These are phyloP conservation scores for Yamadazyma oceani DNA, from an alignment of 1,139 yeast species.

Conservation along the genomic window DNA sequence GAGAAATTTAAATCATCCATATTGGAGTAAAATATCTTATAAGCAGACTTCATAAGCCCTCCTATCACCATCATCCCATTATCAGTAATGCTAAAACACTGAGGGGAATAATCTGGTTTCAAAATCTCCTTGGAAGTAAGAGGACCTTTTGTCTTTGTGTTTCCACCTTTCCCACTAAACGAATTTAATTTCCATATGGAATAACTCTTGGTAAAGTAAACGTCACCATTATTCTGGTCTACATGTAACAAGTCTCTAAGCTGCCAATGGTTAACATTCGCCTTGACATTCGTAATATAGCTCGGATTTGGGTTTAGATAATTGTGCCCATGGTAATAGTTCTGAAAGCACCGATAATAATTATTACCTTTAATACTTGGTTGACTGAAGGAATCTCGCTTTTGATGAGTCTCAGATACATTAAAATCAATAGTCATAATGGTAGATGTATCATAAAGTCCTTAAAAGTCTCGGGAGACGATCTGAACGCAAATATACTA, in stretches of 20 bases:
- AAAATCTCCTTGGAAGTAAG: slow-evolving; percentile 30
- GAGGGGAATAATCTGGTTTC: slow-evolving; percentile 56
- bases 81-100: slow-evolving; percentile 61
- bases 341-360: slow-evolving; percentile 37
- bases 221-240: slow-evolving; percentile 26
- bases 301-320: slow-evolving; percentile 39
- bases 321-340: slow-evolving; percentile 43
- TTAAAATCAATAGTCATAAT: slow-evolving; percentile 12
- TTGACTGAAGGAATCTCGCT: slow-evolving; percentile 4
- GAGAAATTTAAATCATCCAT: slow-evolving; percentile 23
- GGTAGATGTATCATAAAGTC: too few species aligned
- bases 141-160: too few species aligned
- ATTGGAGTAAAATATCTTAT: slow-evolving; percentile 27
- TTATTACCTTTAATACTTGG: slow-evolving; percentile 4
- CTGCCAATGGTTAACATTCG: slow-evolving; percentile 76
- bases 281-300: slow-evolving; percentile 32
- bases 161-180: not conserved
- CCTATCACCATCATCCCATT: slow-evolving; percentile 67
- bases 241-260: slow-evolving; percentile 69
- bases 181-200: slow-evolving; percentile 24
- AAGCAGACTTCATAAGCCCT: slow-evolving; percentile 50
- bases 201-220: slow-evolving; percentile 37
- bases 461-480: not conserved
- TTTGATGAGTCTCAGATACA: slow-evolving; percentile 1
- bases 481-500: too few species aligned